Evolutionary conservation across 139 green algal genomes (phyloP).

Genomic region (Micractinium conductrix): DNA sequence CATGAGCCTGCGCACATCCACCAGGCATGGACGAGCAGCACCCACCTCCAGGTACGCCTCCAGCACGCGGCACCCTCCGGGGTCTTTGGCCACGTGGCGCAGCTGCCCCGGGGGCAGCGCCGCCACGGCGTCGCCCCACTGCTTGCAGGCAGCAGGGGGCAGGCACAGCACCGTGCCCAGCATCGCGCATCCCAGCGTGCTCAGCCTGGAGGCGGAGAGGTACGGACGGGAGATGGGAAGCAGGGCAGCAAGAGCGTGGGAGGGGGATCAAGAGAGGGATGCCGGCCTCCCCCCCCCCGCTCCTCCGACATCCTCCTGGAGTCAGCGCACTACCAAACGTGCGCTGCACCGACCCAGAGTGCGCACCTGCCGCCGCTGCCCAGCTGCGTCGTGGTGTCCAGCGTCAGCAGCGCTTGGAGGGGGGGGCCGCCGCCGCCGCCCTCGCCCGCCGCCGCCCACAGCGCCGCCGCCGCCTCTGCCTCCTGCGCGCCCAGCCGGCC

Average conservation of each 20-base stretch:
- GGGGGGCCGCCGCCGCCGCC: background rate
- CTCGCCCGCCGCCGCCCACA: constrained; percentile 36
- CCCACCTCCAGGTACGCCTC: constrained; percentile 61
- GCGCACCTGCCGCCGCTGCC: constrained; percentile 12
- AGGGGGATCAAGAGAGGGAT: too few relatives aligned
- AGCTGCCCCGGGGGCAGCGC: constrained; percentile 42
- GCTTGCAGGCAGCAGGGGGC: constrained; percentile 49
- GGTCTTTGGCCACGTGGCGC: constrained; percentile 50
- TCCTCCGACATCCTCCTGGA: too few relatives aligned
- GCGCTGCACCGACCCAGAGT: background rate
- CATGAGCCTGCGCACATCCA: too few relatives aligned
- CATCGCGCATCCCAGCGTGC: constrained; percentile 64
- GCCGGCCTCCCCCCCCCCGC: too few relatives aligned
- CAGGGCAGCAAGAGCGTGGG: background rate
- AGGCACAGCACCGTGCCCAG: constrained; percentile 53
- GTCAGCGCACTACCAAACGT: too few relatives aligned
- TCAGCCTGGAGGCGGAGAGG: constrained; percentile 55
- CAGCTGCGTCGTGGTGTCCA: constrained; percentile 40
- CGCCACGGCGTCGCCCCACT: constrained; percentile 57
- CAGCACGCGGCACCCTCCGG: constrained; percentile 69
- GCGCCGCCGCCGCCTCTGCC: constrained; percentile 21
- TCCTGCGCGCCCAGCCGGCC: constrained; percentile 41
- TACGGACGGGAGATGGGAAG: background rate
- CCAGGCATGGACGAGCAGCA: too few relatives aligned
- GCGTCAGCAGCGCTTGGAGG: constrained; percentile 42